A percentile compares a stretch with the other conserved stretches of the same genome.
Conservation (phyloP, 78 protist species). For the Planoprotostelium fungivorum region DNA sequence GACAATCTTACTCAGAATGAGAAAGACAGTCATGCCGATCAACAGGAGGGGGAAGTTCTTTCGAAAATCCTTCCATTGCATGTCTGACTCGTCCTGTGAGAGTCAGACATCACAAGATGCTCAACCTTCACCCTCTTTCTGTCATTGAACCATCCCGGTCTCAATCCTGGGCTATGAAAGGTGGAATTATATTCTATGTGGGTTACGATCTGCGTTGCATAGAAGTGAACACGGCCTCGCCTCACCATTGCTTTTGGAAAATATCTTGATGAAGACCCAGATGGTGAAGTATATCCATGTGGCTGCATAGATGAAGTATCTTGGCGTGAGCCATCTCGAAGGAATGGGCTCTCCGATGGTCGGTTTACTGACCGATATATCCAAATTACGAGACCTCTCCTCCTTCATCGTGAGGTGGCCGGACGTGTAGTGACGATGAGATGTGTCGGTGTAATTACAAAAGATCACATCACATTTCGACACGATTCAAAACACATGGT, state of each 20-base stretch:
- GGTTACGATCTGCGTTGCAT: neutral
- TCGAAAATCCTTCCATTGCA: slow-evolving; percentile 41
- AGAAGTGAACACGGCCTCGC: slow-evolving; percentile 20
- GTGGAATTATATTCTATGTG: slow-evolving; percentile 34
- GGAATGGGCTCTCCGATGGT: neutral
- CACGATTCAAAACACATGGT: neutral
- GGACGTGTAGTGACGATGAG: neutral
- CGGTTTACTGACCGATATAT: neutral
- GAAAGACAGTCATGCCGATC: slow-evolving; percentile 38
- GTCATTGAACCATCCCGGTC: slow-evolving; percentile 47
- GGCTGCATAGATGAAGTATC: neutral
- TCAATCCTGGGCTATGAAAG: slow-evolving; percentile 33
- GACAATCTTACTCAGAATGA: slow-evolving; percentile 17
- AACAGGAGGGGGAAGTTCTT: slow-evolving; percentile 46
- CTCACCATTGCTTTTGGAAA: slow-evolving; percentile 22
- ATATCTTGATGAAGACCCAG: neutral
- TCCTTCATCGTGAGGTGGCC: neutral
- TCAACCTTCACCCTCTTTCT: slow-evolving; percentile 5
- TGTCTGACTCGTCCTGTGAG: slow-evolving; percentile 45
- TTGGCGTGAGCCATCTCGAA: neutral
- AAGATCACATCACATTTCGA: neutral
- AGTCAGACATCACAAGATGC: neutral
- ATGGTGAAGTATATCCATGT: neutral
- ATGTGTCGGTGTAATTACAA: neutral
- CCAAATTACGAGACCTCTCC: too few species aligned